These are phyloP conservation scores for Litsea cubeba DNA, from an alignment of 164 flowering plant species.

Conservation along the genomic window DNA sequence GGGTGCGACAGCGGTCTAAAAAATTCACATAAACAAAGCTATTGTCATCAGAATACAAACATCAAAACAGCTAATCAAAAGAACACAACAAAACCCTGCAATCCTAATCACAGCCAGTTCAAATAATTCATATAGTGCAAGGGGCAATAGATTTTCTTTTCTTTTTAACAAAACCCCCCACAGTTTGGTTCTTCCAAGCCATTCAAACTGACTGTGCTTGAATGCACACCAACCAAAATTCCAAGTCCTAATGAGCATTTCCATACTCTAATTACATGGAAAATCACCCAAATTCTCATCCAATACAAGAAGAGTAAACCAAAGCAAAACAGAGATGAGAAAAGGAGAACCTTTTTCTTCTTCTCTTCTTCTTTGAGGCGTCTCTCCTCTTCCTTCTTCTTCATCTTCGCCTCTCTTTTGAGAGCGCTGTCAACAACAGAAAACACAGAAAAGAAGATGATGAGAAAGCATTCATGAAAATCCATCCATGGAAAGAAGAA, in stretches of 20 bases:
- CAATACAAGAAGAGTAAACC: background rate
- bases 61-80: background rate
- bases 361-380: slow-evolving; percentile 51
- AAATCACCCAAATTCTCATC: background rate
- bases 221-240: too few relatives aligned
- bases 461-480: background rate
- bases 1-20: slow-evolving; percentile 46
- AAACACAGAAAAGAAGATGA: slow-evolving; percentile 2
- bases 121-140: background rate
- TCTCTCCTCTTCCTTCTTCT: slow-evolving; percentile 63
- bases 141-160: too few relatives aligned
- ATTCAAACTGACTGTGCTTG: too few relatives aligned
- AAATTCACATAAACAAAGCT: background rate
- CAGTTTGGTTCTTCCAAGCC: too few relatives aligned
- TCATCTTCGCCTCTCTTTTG: slow-evolving; percentile 48
- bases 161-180: background rate
- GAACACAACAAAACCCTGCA: background rate
- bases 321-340: background rate
- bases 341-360: slow-evolving; percentile 18
- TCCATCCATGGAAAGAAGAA: background rate
- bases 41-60: background rate
- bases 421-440: slow-evolving; percentile 33
- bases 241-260: background rate
- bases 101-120: background rate
- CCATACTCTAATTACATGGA: background rate